Evolutionary conservation across 139 green algal species (phyloP), one percentile per base, ranked within the genome.

Genomic region (Coelastrella sp.): DNA sequence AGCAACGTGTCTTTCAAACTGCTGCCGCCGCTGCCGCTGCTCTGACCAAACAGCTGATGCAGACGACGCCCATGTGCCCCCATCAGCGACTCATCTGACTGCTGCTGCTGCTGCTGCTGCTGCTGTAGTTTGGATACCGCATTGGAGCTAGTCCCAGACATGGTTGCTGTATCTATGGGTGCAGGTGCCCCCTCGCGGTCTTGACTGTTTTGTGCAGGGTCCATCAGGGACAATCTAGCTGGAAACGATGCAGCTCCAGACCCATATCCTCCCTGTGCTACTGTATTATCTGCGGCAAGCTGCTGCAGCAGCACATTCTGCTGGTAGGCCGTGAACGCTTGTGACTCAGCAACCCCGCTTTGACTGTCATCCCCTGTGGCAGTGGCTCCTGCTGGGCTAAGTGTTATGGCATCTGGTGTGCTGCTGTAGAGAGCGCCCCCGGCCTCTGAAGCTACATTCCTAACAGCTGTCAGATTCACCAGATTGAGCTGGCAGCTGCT

Each of bases 161-260:
- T n/a, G n/a, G n/a, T n/a, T n/a, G n/a, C n/a, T 83, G 77, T 7
- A 32, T 5, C 54, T 66, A 14, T 54, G n/a, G 7, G 6, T 32
- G 77, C 78, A 16, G 54, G 17, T 84, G 78, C 5, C 56, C 75
- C 59, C 80, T 86, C 59, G 59, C 58, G 59, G 20, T 86, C 59
- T 19, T 22, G 10, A 17, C 61, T 68, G 61, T 17, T 68, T n/a
- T n/a, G 79, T 47, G 57, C 65, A 65, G 82, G 32, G 11, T 7
- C n/a, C 5, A 87, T 13, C 32, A 87, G 13, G 4, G 82, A 87
- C 65, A 87, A 59, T 11, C n/a, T 22, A 6, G 32, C 23, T 10
- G 82, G 82, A n/a, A 54, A 79, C 4, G 82, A 87, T 47, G 82
- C 82, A 13, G 82, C 82, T 54, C 82, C 82, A 47, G 82, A n/a